These are phyloP conservation scores for Alnus glutinosa DNA, from an alignment of 306 rosid genomes.

Conservation along the genomic window DNA sequence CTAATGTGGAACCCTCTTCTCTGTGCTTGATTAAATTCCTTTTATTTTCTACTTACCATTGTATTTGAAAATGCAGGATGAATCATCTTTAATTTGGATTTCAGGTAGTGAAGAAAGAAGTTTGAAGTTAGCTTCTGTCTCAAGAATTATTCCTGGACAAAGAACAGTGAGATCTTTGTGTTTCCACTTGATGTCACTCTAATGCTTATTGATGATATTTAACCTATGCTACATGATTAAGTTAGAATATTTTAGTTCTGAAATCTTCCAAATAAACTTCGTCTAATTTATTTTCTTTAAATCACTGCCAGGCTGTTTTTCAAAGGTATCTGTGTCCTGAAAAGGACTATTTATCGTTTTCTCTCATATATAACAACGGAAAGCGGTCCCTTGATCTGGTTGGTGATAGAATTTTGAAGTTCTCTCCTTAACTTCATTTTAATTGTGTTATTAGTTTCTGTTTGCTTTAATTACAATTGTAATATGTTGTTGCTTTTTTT, in stretches of 20 bases:
- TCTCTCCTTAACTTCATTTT: constrained; percentile 6
- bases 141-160: constrained; percentile 91
- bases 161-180: constrained; percentile 79
- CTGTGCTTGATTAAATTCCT: constrained; percentile 18
- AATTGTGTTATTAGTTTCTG: constrained; percentile 9
- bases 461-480: constrained; percentile 13
- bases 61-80: constrained; percentile 63
- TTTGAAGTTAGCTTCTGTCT: constrained; percentile 83
- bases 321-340: constrained; percentile 83
- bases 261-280: constrained; percentile 25
- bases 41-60: constrained; percentile 21
- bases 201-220: constrained; percentile 10
- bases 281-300: constrained; percentile 20
- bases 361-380: constrained; percentile 87
- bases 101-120: constrained; percentile 78
- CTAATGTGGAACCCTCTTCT: constrained; percentile 11
- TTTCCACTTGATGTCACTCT: constrained; percentile 22
- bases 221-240: constrained; percentile 10
- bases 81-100: constrained; percentile 82
- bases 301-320: constrained; percentile 75
- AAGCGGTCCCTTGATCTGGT: constrained; percentile 96
- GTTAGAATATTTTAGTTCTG: constrained; percentile 9
- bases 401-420: constrained; percentile 39
- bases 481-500: constrained; percentile 16
- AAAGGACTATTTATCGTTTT: constrained; percentile 89